phyloP scores from a whole-genome alignment of 768 basidiomycete species.

The Pisolithus orientalis region DNA sequence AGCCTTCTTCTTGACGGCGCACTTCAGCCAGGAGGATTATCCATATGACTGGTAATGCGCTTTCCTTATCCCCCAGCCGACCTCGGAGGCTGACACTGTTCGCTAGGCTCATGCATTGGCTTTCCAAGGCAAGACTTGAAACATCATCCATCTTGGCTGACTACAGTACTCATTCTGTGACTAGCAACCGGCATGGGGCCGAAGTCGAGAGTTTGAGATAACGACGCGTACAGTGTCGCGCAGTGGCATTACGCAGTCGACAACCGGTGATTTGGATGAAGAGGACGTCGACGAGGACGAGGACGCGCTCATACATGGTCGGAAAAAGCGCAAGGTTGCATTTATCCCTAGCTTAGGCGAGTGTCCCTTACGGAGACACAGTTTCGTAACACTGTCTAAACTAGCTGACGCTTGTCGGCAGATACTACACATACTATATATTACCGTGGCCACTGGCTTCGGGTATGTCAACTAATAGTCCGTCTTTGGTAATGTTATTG shows the following conservation, averaged over 20 bases:
- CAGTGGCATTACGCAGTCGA: constrained; percentile 57
- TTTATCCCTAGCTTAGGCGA: constrained; percentile 82
- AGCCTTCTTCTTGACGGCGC: constrained; percentile 86
- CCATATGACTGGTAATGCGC: constrained; percentile 71
- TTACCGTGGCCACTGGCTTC: constrained; percentile 84
- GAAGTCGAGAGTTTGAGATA: constrained; percentile 85
- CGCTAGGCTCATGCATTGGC: constrained; percentile 81
- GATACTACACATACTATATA: constrained; percentile 87
- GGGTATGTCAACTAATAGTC: constrained; percentile 39
- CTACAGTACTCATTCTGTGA: constrained; percentile 11
- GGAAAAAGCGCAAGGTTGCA: constrained; percentile 70
- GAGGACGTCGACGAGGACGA: constrained; percentile 65
- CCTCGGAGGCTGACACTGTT: constrained; percentile 5
- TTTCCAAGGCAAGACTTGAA: constrained; percentile 55
- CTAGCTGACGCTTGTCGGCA: constrained; percentile 23
- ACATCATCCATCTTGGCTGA: constrained; percentile 3
- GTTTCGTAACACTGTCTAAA: constrained; percentile 9
- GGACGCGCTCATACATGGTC: constrained; percentile 55
- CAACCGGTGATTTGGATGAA: constrained; percentile 72
- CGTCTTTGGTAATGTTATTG: constrained; percentile 12
- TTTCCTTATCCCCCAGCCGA: not conserved
- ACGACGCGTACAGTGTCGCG: constrained; percentile 71
- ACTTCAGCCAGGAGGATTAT: constrained; percentile 84
- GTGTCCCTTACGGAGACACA: constrained; percentile 13
- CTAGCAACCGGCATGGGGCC: constrained; percentile 88